These are phyloP conservation scores for Solanum bukasovii DNA, from an alignment of 257 asterid genomes.

Conservation along the genomic window DNA sequence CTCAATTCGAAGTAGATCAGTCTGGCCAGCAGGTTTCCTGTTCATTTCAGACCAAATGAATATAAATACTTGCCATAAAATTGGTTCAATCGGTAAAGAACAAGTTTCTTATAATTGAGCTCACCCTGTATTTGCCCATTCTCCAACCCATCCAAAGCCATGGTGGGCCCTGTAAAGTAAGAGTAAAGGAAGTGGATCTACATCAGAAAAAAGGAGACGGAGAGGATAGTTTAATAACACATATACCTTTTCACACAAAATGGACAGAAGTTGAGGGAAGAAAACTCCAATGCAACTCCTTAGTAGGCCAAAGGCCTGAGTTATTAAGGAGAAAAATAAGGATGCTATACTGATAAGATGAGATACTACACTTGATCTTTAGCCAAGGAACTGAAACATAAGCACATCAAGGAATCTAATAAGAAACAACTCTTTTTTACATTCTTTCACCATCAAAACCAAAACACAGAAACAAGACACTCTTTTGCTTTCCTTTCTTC, in stretches of 20 bases:
- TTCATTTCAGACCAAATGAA: conserved; percentile 54
- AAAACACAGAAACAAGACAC: background rate
- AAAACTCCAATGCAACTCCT: background rate
- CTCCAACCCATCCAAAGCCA: conserved; percentile 99
- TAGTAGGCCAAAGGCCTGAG: background rate
- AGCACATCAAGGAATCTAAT: background rate
- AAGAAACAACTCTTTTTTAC: background rate
- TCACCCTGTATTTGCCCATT: conserved; percentile 95
- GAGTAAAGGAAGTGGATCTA: background rate
- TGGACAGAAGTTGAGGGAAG: background rate
- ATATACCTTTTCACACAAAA: background rate
- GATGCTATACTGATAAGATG: background rate
- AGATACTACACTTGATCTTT: background rate
- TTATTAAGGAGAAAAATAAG: background rate
- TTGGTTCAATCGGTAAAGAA: background rate
- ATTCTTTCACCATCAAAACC: background rate
- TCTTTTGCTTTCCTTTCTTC: background rate
- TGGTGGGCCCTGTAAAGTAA: conserved; percentile 77
- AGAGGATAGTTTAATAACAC: background rate
- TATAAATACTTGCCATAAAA: background rate
- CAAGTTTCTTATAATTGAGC: background rate
- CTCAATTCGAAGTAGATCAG: conserved; percentile 66
- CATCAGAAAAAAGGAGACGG: background rate
- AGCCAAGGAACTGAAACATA: background rate
- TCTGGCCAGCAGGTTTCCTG: conserved; percentile 45